These are phyloP conservation scores for Ogataea thermomethanolica DNA, from an alignment of 805 yeast genomes.

Conservation along the genomic window DNA sequence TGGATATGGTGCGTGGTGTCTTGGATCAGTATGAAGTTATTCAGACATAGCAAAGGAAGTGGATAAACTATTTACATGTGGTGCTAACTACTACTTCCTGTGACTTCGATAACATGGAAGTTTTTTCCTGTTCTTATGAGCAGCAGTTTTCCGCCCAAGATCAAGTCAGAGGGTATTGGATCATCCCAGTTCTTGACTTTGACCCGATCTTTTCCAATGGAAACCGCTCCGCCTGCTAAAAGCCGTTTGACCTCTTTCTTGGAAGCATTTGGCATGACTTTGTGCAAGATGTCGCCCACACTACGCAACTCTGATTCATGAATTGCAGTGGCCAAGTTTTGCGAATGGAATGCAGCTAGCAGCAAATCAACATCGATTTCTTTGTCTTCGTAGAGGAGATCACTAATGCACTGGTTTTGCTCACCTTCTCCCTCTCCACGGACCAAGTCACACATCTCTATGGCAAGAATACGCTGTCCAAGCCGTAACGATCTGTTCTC, in stretches of 20 bases:
- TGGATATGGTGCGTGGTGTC: conserved; percentile 74
- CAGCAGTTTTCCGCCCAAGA: conserved; percentile 59
- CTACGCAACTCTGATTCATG: conserved; percentile 34
- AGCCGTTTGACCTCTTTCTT: conserved; percentile 40
- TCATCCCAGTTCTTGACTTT: conserved; percentile 50
- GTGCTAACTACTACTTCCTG: conserved; percentile 13
- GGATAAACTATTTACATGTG: conserved; percentile 23
- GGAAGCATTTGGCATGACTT: conserved; percentile 46
- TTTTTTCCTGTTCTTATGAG: conserved; percentile 75
- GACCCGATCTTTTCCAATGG: conserved; percentile 55
- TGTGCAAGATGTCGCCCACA: conserved; percentile 51
- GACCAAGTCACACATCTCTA: conserved; percentile 80
- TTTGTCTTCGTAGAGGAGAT: conserved; percentile 48
- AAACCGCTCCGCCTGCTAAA: conserved; percentile 69
- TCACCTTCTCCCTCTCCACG: conserved; percentile 80
- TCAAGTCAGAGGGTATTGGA: conserved; percentile 41
- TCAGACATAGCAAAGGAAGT: conserved; percentile 73
- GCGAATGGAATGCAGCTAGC: conserved; percentile 52
- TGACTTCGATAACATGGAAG: conserved; percentile 51
- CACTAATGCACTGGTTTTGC: conserved; percentile 63
- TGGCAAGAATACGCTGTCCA: conserved; percentile 77
- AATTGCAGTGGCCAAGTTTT: conserved; percentile 48
- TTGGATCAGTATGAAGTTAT: conserved; percentile 79
- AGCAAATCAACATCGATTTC: conserved; percentile 49
- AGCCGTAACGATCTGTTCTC: conserved; percentile 57